phyloP scores from a whole-genome alignment of 345 rosid genomes.

The Eucalyptus erythrocorys region DNA sequence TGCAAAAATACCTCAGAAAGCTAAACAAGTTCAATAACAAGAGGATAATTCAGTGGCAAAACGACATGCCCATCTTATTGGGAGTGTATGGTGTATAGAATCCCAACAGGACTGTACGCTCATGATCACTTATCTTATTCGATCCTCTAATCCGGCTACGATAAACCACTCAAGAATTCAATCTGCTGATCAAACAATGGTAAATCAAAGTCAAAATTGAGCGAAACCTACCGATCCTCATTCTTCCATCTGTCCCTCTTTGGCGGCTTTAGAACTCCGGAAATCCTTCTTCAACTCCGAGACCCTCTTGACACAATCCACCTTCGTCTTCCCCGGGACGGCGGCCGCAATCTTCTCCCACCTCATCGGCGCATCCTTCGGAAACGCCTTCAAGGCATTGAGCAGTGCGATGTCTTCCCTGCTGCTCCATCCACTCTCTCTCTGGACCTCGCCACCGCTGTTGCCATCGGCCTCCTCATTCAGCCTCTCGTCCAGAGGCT shows the following conservation, averaged over 20 bases:
- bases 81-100: not conserved
- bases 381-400: conserved; percentile 77
- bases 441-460: not conserved
- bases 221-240: not conserved
- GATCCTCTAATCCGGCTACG: not conserved
- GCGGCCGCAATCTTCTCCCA: conserved; percentile 96
- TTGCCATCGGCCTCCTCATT: not conserved
- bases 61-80: not conserved
- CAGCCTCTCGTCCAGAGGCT: conserved; percentile 38
- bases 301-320: conserved; percentile 83
- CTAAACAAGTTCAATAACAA: not conserved
- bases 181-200: not conserved
- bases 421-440: conserved; percentile 39
- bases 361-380: conserved; percentile 73
- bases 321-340: conserved; percentile 73
- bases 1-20: not conserved
- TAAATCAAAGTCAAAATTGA: not conserved
- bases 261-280: conserved; percentile 58
- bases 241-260: conserved; percentile 15
- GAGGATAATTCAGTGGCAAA: not conserved
- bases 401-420: conserved; percentile 82
- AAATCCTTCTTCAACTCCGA: conserved; percentile 67
- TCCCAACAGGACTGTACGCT: not conserved
- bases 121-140: not conserved
- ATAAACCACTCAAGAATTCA: not conserved